These are phyloP conservation scores for Cryphonectria japonica DNA, from an alignment of 2,329 filamentous ascomycete genomes.

Conservation along the genomic window DNA sequence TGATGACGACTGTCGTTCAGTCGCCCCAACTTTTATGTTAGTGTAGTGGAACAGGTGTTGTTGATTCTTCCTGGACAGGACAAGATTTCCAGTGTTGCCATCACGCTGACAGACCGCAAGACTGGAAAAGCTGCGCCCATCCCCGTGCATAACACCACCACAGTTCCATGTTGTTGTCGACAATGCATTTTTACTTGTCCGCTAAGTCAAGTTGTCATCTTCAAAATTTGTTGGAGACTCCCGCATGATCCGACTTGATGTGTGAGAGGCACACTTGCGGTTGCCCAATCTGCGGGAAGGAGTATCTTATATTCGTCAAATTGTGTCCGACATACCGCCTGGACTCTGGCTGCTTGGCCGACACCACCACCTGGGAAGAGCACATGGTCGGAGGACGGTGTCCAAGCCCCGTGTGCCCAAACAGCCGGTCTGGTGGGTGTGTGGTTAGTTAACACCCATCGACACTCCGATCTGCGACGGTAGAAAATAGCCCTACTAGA, in stretches of 20 bases:
- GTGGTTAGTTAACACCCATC: slow-evolving; percentile 51
- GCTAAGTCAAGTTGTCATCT: slow-evolving; percentile 14
- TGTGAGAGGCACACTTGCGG: slow-evolving; percentile 60
- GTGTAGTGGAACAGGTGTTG: slow-evolving; percentile 14
- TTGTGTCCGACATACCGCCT: slow-evolving; percentile 58
- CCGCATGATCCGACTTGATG: slow-evolving; percentile 49
- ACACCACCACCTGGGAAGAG: slow-evolving; percentile 43
- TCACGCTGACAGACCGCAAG: slow-evolving; percentile 22
- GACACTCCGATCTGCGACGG: not conserved
- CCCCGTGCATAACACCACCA: slow-evolving; percentile 12
- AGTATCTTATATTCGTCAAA: slow-evolving; percentile 61
- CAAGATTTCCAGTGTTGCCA: slow-evolving; percentile 12
- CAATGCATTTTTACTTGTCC: slow-evolving; percentile 19
- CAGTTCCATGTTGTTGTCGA: slow-evolving; percentile 7
- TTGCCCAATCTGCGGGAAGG: slow-evolving; percentile 64
- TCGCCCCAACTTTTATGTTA: slow-evolving; percentile 22
- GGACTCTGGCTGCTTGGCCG: slow-evolving; percentile 52
- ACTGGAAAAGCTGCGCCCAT: slow-evolving; percentile 1
- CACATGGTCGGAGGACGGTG: slow-evolving; percentile 59
- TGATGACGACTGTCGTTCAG: slow-evolving; percentile 15
- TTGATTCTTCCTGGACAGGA: not conserved
- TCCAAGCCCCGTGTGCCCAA: slow-evolving; percentile 63
- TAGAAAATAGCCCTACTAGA: not conserved
- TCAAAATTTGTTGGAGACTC: slow-evolving; percentile 28
- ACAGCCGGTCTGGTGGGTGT: slow-evolving; percentile 60